These are phyloP conservation scores for Populus hybrid DNA, from an alignment of 441 rosid genomes.

Conservation along the genomic window DNA sequence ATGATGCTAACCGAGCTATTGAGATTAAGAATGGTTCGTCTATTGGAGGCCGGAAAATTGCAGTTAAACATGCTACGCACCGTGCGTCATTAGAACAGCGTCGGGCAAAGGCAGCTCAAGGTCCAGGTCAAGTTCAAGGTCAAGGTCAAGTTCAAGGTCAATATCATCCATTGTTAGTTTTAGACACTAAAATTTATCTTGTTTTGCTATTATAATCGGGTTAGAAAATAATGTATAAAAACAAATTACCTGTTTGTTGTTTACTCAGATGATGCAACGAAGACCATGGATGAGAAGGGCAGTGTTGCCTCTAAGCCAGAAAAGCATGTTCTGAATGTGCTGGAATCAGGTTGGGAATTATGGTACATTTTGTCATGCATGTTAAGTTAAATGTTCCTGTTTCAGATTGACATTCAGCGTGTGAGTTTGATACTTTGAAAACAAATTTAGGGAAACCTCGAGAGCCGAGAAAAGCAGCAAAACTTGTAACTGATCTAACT, in stretches of 20 bases:
- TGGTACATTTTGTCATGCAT: not conserved
- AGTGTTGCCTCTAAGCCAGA: slow-evolving; percentile 29
- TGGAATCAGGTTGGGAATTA: slow-evolving; percentile 30
- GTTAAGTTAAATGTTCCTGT: not conserved
- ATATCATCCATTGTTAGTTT: slow-evolving; percentile 14
- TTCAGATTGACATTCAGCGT: slow-evolving; percentile 3
- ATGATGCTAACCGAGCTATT: slow-evolving; percentile 79
- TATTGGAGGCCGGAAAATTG: slow-evolving; percentile 80
- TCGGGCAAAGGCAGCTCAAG: slow-evolving; percentile 48
- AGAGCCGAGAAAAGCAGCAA: slow-evolving; percentile 44
- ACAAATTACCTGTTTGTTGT: slow-evolving; percentile 15
- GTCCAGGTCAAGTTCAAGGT: not conserved
- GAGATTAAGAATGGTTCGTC: slow-evolving; percentile 66
- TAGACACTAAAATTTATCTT: not conserved
- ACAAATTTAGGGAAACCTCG: slow-evolving; percentile 36
- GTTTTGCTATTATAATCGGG: not conserved
- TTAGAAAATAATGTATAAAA: not conserved
- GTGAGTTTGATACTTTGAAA: slow-evolving; percentile 28
- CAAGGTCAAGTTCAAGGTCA: not conserved
- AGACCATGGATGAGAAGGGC: slow-evolving; percentile 29
- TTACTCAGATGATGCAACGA: slow-evolving; percentile 32
- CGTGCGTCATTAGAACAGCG: slow-evolving; percentile 78
- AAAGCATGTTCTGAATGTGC: slow-evolving; percentile 28
- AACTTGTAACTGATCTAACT: slow-evolving; percentile 39
- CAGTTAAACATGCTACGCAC: slow-evolving; percentile 77